Conservation (phyloP, 345 rosid genomes). For the Brassica incana region DNA sequence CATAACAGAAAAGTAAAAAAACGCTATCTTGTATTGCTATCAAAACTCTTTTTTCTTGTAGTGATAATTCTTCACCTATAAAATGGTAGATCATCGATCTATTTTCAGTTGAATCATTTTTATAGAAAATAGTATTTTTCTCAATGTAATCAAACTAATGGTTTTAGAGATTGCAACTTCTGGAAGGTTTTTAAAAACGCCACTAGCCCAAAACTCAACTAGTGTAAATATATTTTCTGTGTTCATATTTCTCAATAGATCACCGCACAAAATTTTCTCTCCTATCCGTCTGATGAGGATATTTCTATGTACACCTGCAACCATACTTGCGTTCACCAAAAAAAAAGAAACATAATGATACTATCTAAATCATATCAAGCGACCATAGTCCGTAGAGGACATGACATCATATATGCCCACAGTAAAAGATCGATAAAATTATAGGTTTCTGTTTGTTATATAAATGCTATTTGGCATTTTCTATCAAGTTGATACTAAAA, state of each 20-base stretch:
- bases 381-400: background rate
- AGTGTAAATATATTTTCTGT: background rate
- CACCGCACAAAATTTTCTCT: background rate
- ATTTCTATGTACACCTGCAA: background rate
- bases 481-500: constrained; percentile 21
- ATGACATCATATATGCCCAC: constrained; percentile 12
- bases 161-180: background rate
- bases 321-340: background rate
- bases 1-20: too few species aligned
- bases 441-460: background rate
- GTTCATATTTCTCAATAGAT: background rate
- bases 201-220: background rate
- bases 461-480: constrained; percentile 31
- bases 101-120: background rate
- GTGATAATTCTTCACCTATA: too few species aligned
- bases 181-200: background rate
- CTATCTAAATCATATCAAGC: constrained; percentile 4
- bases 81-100: too few species aligned
- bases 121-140: background rate
- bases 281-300: background rate
- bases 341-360: background rate
- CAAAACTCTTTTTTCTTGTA: too few species aligned
- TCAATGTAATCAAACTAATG: background rate
- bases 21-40: too few species aligned
- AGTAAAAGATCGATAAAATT: background rate